Evolutionary conservation across 345 rosid genomes (phyloP).

Genomic region (Brassica incana): DNA sequence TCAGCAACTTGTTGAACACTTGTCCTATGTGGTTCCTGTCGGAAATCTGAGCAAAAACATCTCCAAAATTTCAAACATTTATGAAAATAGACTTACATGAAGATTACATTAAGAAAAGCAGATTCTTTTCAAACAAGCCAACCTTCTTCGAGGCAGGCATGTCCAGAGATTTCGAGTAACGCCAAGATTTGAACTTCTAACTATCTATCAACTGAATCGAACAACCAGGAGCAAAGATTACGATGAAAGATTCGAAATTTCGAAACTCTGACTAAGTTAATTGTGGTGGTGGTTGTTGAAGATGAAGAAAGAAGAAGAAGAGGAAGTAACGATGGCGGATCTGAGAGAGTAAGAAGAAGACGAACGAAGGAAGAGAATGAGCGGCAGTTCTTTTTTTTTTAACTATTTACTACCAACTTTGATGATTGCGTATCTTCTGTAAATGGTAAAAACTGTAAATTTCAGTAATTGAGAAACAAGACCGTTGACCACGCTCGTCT

Average conservation of each 20-base stretch:
- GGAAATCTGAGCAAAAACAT: constrained; percentile 46
- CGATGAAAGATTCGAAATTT: neutral
- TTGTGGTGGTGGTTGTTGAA: neutral
- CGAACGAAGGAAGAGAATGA: constrained; percentile 19
- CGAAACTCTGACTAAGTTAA: neutral
- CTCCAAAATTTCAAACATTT: neutral
- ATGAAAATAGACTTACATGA: neutral
- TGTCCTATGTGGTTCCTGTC: constrained; percentile 47
- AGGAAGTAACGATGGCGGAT: constrained; percentile 35
- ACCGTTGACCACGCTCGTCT: neutral
- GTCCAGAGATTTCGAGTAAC: neutral
- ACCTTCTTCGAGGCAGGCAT: constrained; percentile 42
- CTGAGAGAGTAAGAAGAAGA: constrained; percentile 22
- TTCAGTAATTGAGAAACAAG: neutral
- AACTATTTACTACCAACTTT: neutral
- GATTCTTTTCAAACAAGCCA: neutral
- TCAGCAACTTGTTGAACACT: constrained; percentile 62
- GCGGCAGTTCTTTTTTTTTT: constrained; percentile 30
- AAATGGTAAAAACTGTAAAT: constrained; percentile 4
- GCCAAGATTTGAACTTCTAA: neutral
- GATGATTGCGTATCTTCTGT: constrained; percentile 2
- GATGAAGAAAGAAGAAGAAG: neutral
- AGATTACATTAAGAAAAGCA: neutral
- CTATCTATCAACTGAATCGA: neutral
- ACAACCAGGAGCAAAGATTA: too few relatives aligned